Evolutionary conservation across 305 asterid genomes (phyloP), one percentile per base, ranked within the genome.

Genomic region (Caryopteris hybrid): DNA sequence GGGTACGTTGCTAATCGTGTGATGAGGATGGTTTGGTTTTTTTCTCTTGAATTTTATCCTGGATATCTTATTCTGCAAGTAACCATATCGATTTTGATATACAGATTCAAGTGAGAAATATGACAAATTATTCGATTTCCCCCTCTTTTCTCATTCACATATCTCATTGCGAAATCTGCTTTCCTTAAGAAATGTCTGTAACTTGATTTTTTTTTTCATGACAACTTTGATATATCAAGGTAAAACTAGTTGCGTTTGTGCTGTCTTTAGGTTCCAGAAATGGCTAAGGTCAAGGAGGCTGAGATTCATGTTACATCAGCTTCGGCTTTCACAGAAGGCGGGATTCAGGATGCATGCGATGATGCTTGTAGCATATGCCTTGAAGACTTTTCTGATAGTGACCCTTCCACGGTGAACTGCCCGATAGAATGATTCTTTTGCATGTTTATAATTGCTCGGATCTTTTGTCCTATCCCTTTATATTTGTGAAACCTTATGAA

Each of bases 301-400:
- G 94, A 74, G 67, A 50, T 64, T 63, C 84, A 71, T 66, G 45
- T 75, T 71, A 66, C 86, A 54, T 89, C 93, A 61, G 87, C 87
- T 22, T 84, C 90, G 0, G 88, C 95, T 57, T 88, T 88, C 59
- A 86, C 86, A 9, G 86, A 86, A 74, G 93, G 89, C 3, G 96
- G 96, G 46, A 66, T 86, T 72, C 96, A 86, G 70, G 94, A 86
- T 31, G 80, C 89, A 7, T 83, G 89, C 72, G 91, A 83, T 70
- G 96, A 86, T 80, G 71, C 90, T 38, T 89, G 96, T 76, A 86
- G 94, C 84, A 89, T 86, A 70, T 89, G 96, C 84, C 94, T 89
- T 10, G 94, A 89, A 74, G 80, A 69, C 47, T 89, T 89, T 64
- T 77, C 74, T 53, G 82, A 83, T 45, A 79, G 76, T 46, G 84